phyloP scores from a whole-genome alignment of 208 protist genomes.

The Leishmania lainsoni region DNA sequence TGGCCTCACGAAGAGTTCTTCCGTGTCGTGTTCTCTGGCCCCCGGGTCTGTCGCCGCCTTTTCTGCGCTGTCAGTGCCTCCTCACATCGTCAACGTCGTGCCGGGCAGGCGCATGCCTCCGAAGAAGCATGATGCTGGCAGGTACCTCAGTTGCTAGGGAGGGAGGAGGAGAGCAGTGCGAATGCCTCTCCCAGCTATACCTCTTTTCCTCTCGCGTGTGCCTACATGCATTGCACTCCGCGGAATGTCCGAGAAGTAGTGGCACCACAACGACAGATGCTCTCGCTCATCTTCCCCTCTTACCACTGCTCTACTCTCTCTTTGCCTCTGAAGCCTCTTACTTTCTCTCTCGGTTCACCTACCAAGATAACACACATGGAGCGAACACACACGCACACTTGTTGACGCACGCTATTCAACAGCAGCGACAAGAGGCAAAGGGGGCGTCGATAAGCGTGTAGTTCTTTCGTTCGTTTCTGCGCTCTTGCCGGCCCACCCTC shows the following conservation, averaged over 20 bases:
- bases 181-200: not conserved
- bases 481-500: too few species aligned
- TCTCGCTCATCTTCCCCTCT: not conserved
- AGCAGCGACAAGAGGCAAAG: not conserved
- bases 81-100: not conserved
- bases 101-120: not conserved
- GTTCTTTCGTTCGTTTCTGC: too few species aligned
- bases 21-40: not conserved
- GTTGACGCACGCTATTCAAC: not conserved
- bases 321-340: not conserved
- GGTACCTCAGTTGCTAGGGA: not conserved
- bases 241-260: not conserved
- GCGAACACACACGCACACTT: not conserved
- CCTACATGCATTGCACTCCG: too few species aligned
- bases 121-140: not conserved
- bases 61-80: not conserved
- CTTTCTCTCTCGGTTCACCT: not conserved
- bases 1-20: not conserved
- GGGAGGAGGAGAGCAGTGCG: not conserved
- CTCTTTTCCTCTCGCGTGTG: not conserved
- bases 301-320: not conserved
- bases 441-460: not conserved
- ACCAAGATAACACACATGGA: not conserved
- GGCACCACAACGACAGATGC: not conserved
- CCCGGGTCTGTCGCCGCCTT: not conserved